Base-by-base conservation (phyloP, 179 eudicot species). In the Amaranthus tricolor region DNA sequence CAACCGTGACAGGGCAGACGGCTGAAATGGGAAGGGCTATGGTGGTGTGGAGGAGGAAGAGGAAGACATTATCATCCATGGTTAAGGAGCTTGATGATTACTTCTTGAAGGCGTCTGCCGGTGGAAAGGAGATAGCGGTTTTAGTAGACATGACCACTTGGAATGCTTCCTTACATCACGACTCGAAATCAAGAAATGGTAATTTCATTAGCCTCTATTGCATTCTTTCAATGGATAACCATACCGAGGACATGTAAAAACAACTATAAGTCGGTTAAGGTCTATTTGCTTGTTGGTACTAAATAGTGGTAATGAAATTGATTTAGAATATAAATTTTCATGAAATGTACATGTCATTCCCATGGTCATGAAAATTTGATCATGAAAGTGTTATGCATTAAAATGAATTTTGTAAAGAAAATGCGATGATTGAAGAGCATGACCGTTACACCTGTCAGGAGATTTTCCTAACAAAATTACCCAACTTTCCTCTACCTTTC, bases 61-160 rank as follows among this genome's bases (percentile, higher is more conserved):
- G 88, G 82, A 90, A 88, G 83, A 84, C 83, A 19, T 82, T 92
- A 79, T 65, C 80, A 3, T 80, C 82, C 57, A 82, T 90, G 69
- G 82, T 90, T 31, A 92, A 79, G 86, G 97, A 92, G 58, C 78
- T 92, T 66, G 97, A 92, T 82, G 97, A 92, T 74, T 87, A 86
- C 81, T 92, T 92, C 82, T 62, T 92, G 58, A 92, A 86, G 79
- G 96, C 96, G 51, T 85, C 96, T 56, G 88, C 87, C 40, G 87
- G 85, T 49, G 86, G 81, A 66, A 88, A 82, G 84, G 84, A 86
- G 70, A 83, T 90, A 20, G 89, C 85, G 53, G 84, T 92, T 78
- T 48, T 92, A 45, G 79, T 90, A 76, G 97, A 92, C 74, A 64
- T 86, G 75, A 82, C 82, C 55, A 77, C 77, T 21, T 80, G 84